These are phyloP conservation scores for Oryza meyeriana DNA, from an alignment of 176 grass and related monocot species.

Conservation along the genomic window DNA sequence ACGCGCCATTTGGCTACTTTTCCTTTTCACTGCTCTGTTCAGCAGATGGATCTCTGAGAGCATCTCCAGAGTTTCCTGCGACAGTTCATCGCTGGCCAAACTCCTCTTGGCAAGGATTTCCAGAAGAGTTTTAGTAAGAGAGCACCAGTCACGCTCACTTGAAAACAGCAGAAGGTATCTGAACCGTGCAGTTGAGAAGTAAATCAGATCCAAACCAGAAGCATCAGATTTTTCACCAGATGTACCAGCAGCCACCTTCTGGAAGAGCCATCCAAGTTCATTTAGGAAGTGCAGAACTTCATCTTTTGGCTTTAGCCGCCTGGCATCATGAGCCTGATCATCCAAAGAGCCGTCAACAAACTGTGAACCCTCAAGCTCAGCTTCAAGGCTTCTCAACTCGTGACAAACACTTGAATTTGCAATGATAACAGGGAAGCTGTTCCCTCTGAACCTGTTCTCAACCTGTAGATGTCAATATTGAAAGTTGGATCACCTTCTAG, in stretches of 20 bases:
- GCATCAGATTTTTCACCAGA: constrained; percentile 18
- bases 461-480: constrained; percentile 58
- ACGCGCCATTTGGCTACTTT: constrained; percentile 73
- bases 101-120: constrained; percentile 80
- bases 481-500: constrained; percentile 37
- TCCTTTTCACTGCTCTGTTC: constrained; percentile 94
- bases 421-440: constrained; percentile 88
- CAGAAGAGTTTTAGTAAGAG: constrained; percentile 74
- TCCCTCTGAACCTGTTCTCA: constrained; percentile 97
- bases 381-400: constrained; percentile 77
- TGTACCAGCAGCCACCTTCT: constrained; percentile 46
- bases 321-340: constrained; percentile 45
- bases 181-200: constrained; percentile 74
- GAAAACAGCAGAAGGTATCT: constrained; percentile 84
- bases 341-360: constrained; percentile 51
- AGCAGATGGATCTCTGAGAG: constrained; percentile 74
- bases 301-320: constrained; percentile 44
- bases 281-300: constrained; percentile 88
- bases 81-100: constrained; percentile 45
- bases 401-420: constrained; percentile 69
- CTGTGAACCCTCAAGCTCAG: constrained; percentile 61
- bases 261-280: constrained; percentile 98
- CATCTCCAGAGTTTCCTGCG: constrained; percentile 70
- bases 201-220: constrained; percentile 36
- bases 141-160: constrained; percentile 82